Conservation (phyloP, 495 filamentous ascomycete species). For the Monascus purpureus region DNA sequence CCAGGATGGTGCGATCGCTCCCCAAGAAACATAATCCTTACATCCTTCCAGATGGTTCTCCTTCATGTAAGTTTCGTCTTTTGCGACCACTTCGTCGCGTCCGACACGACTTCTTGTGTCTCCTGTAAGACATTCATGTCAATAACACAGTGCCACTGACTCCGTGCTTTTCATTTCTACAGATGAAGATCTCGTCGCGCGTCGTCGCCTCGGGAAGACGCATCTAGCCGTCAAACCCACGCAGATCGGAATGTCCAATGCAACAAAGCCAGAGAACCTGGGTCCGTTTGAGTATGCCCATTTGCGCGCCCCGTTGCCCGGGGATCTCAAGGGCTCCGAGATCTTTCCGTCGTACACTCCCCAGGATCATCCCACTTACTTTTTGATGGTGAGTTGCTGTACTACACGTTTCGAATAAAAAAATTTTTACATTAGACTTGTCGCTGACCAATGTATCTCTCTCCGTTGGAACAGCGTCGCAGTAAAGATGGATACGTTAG, state of each 20-base stretch:
- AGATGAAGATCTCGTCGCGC: slow-evolving; percentile 74
- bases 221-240: slow-evolving; percentile 69
- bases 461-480: slow-evolving; percentile 46
- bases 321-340: slow-evolving; percentile 71
- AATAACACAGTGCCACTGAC: slow-evolving; percentile 14
- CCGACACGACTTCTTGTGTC: slow-evolving; percentile 2
- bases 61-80: slow-evolving; percentile 36
- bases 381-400: slow-evolving; percentile 64
- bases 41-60: slow-evolving; percentile 56
- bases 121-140: slow-evolving; percentile 1
- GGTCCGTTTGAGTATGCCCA: slow-evolving; percentile 93
- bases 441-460: slow-evolving; percentile 1
- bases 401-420: background rate
- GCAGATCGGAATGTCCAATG: slow-evolving; percentile 48
- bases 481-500: slow-evolving; percentile 90
- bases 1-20: slow-evolving; percentile 50
- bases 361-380: slow-evolving; percentile 66
- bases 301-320: slow-evolving; percentile 77
- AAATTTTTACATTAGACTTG: background rate
- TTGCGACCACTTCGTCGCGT: slow-evolving; percentile 14
- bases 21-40: slow-evolving; percentile 65
- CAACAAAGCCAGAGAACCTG: slow-evolving; percentile 53
- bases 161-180: slow-evolving; percentile 2
- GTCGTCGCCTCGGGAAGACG: slow-evolving; percentile 83
- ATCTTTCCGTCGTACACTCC: slow-evolving; percentile 61